Evolutionary conservation across 2,329 filamentous ascomycete species (phyloP), one percentile per base, ranked within the genome.

Genomic region (Talaromyces funiculosus): DNA sequence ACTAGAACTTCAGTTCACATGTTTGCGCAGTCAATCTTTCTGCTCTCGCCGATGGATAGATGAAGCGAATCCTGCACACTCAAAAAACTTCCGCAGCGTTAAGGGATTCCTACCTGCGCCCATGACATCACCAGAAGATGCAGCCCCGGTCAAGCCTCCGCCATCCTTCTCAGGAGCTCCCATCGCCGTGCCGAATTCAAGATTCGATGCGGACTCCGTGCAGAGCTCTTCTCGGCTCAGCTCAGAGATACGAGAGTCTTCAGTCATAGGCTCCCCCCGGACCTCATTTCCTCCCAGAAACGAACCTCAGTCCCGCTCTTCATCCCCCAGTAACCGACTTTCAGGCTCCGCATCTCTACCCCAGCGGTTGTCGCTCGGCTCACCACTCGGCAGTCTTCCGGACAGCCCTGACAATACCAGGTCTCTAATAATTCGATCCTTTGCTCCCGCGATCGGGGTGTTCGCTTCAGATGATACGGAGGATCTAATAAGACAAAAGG

Each of bases 401-500:
- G 80, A 77, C 67, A 79, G 72, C 53, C 78, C 79, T 7, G 82
- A 85, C 64, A 84, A 86, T 68, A 78, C 82, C 55, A 77, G 83
- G 60, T 81, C 82, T 33, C 78, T 96, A 54, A 87, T 97, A 45
- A 80, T 95, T 58, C 87, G 88, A 62, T 88, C 92, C 2, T 96
- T 96, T 72, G 90, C 93, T 14, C 95, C 94, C 0, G 90, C 94
- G 64, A 86, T 99, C 49, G 90, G 90, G 6, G 85, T 99, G 29
- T 88, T 92, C 67, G 85, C 91, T n/a, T 96, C 93, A 14, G 79
- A 84, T 16, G 93, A 97, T 71, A 94, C 91, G 0, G 89, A 97
- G 70, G 83, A 87, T 61, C 77, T 99, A 61, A 82, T 92, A 59
- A 82, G 81, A 62, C 86, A 89, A 64, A 99, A 99, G 76, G 95